Conservation (phyloP, 1,139 yeast species). For the Blastobotrys buckinghamii region DNA sequence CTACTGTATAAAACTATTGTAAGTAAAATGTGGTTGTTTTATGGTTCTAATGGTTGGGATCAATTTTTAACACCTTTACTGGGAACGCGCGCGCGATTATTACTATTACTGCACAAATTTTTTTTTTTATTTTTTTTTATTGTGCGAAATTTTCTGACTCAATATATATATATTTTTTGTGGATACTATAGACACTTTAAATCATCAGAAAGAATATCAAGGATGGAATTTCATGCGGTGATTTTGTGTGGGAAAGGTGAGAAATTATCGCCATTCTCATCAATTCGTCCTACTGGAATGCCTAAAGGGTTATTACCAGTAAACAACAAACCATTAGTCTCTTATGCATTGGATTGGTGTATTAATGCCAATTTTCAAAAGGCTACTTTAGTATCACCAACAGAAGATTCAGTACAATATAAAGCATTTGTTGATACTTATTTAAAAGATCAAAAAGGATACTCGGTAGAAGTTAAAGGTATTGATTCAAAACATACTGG, state of each 20-base stretch:
- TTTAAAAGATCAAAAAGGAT: neutral
- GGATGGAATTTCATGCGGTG: slow-evolving; percentile 94
- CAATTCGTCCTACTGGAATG: slow-evolving; percentile 48
- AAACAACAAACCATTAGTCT: slow-evolving; percentile 86
- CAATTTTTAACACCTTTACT: too few relatives aligned
- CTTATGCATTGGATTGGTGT: slow-evolving; percentile 90
- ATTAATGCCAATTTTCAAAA: slow-evolving; percentile 50
- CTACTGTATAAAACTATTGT: too few relatives aligned
- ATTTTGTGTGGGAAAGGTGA: slow-evolving; percentile 84
- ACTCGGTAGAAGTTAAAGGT: slow-evolving; percentile 18
- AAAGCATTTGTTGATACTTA: slow-evolving; percentile 5
- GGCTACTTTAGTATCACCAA: slow-evolving; percentile 47
- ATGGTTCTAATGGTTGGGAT: too few relatives aligned
- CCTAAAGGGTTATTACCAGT: slow-evolving; percentile 86
- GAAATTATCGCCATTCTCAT: slow-evolving; percentile 59
- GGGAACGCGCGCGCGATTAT: too few relatives aligned
- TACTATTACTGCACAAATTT: too few relatives aligned
- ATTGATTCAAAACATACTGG: slow-evolving; percentile 40
- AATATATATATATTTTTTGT: too few relatives aligned
- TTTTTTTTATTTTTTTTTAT: neutral
- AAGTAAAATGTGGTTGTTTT: too few relatives aligned
- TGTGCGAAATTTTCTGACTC: too few relatives aligned
- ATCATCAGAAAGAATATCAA: neutral
- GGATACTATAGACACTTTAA: too few relatives aligned
- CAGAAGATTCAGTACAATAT: slow-evolving; percentile 14